Base-by-base conservation (phyloP, 306 rosid genomes). In the Malus sieversii region DNA sequence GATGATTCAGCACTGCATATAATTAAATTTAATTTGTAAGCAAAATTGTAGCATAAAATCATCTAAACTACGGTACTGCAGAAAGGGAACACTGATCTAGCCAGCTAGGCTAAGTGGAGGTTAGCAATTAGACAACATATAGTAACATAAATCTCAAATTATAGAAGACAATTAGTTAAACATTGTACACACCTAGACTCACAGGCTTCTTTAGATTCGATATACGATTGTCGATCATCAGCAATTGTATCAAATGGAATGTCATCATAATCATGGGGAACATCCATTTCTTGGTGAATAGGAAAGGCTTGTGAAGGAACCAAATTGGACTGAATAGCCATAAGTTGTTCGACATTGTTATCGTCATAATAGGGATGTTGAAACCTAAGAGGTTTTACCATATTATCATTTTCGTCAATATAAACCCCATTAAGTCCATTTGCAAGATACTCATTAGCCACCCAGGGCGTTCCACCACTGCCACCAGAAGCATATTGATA, bases 1-100 rank as follows among this genome's bases (percentile, higher is more conserved):
- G 85, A 29, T 4, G 83, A 80, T 46, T 80, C 87, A 23, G 79
- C 81, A 23, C 89, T 83, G 85, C 62, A 79, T 16, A 68, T 25
- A 40, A 25, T 23, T 29, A 15, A 72, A 22, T 33, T 22, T 2
- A 10, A 59, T 57, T 58, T 63, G 55, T 48, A 15, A 48, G 55
- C 20, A 48, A 48, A 4, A 15, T 48, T 48, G 18, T 48, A 14
- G 3, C 6, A 48, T 15, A 16, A 48, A 48, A 48, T 48, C 55
- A 48, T 48, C 20, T 48, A 48, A 15, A 48, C 55, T 48, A 48
- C 8, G 20, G 20, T 48, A 38, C 42, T 38, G 55, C 55, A 48
- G 20, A 48, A 15, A 48, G 55, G 55, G 55, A 48, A 48, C 8
- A 15, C 2, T 48, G 53, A 48, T 16, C 7, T 15, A 48, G 19